These are phyloP conservation scores for Leucocoprinus gongylophorus DNA, from an alignment of 1,284 basidiomycete species.

Conservation along the genomic window DNA sequence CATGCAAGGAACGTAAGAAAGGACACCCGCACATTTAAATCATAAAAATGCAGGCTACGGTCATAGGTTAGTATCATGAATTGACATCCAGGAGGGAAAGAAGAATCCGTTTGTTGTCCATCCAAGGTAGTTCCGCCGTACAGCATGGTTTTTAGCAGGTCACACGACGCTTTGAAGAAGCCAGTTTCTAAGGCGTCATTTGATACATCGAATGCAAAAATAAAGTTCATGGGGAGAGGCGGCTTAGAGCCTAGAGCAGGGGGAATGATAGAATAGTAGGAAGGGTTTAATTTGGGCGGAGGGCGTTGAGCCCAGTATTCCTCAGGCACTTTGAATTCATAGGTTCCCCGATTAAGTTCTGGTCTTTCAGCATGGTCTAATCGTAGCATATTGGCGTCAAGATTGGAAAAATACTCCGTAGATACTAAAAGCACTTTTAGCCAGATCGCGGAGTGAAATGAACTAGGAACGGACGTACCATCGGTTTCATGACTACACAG, in stretches of 20 bases:
- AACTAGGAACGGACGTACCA: conserved; percentile 44
- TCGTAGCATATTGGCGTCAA: conserved; percentile 76
- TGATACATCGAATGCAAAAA: conserved; percentile 92
- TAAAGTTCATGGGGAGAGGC: conserved; percentile 67
- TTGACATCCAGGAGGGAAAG: conserved; percentile 45
- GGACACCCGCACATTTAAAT: conserved; percentile 64
- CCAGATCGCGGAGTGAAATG: conserved; percentile 18
- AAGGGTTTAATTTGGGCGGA: conserved; percentile 43
- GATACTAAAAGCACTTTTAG: conserved; percentile 44
- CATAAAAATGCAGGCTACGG: conserved; percentile 81
- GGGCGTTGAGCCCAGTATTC: conserved; percentile 86
- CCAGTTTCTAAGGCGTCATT: conserved; percentile 66
- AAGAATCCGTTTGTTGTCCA: conserved; percentile 36
- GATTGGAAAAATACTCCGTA: conserved; percentile 79
- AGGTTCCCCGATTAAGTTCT: conserved; percentile 86
- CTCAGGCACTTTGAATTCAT: conserved; percentile 84
- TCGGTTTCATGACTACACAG: conserved; percentile 78
- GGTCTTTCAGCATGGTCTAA: conserved; percentile 80
- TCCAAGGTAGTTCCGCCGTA: conserved; percentile 54
- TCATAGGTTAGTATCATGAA: conserved; percentile 89
- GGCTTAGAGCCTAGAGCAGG: conserved; percentile 41
- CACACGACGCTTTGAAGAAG: conserved; percentile 67
- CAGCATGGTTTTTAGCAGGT: conserved; percentile 57
- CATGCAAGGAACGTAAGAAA: not conserved
- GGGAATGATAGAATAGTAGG: conserved; percentile 45